Base-by-base conservation (phyloP, 345 rosid genomes). In the Hypericum androsaemum region DNA sequence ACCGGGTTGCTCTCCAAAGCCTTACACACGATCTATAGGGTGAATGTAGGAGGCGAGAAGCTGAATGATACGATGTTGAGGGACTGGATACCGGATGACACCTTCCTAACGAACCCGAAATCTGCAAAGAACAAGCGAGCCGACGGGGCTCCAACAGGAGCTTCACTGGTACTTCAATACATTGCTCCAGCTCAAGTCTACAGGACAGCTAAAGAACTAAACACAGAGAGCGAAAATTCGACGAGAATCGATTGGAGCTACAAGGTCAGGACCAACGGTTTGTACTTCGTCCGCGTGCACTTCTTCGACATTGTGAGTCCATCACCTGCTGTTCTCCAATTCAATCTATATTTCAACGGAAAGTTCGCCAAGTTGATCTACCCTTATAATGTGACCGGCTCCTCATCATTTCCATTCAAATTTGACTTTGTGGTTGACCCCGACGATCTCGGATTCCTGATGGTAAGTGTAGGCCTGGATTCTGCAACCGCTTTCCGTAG, bases 201-300 rank as follows among this genome's bases (percentile, higher is more conserved):
- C 62, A 17, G 3, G 67, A 81, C 77, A 5, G 72, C 82, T 36
- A 68, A 67, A 53, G 44, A 11, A 50, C 41, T 74, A 66, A 62
- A 9, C 39, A 32, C 49, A 39, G 4, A n/a, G 37, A 36, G 7
- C 22, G 10, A 38, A 6, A 36, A 38, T 12, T 28, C 2, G 3
- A 35, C 69, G 43, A 78, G 77, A 39, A 10, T 73, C 40, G 76
- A 81, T 2, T 81, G 94, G 85, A 7, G 57, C 22, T 78, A 72
- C 22, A 41, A 43, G 10, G 94, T 79, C 35, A 64, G 58, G 2
- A 59, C 16, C 39, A 68, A 81, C 38, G 42, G 70, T 42, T 56
- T 2, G 8, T 69, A 79, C 47, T 70, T 81, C 13, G 59, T 81
- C 53, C 74, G 85, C 65, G 41, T 54, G 56, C 82, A 87, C 48